phyloP scores from a whole-genome alignment of 163 green algal species.

The Chlorella variabilis region DNA sequence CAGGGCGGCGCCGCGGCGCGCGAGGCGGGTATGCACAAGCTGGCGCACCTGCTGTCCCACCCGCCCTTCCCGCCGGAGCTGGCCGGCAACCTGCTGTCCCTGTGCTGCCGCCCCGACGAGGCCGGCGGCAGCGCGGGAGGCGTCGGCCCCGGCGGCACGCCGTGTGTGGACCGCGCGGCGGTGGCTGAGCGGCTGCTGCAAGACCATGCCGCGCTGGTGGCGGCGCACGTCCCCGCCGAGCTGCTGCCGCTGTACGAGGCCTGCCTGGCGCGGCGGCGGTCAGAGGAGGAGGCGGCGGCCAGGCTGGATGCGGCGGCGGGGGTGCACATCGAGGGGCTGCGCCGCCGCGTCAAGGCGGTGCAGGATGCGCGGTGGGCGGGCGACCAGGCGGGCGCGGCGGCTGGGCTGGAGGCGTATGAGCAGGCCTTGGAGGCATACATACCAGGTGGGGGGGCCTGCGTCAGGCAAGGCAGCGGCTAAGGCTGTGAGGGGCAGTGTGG shows the following conservation, averaged over 20 bases:
- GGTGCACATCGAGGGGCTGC: conserved; percentile 72
- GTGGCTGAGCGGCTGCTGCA: conserved; percentile 84
- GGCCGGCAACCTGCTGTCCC: conserved; percentile 86
- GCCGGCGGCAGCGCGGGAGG: conserved; percentile 25
- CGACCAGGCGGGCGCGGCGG: conserved; percentile 79
- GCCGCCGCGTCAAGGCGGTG: conserved; percentile 80
- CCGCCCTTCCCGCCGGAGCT: conserved; percentile 83
- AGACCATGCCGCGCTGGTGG: conserved; percentile 72
- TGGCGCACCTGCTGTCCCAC: conserved; percentile 85
- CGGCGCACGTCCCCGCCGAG: conserved; percentile 41
- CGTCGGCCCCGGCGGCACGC: neutral
- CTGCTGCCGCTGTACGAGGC: conserved; percentile 58
- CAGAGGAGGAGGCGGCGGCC: conserved; percentile 66
- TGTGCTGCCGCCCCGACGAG: conserved; percentile 84
- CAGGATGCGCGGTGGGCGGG: conserved; percentile 76
- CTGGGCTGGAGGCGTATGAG: conserved; percentile 84
- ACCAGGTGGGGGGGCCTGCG: conserved; percentile 57
- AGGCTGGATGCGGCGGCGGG: conserved; percentile 74
- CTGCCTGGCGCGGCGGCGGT: conserved; percentile 44
- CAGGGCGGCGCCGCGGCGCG: neutral
- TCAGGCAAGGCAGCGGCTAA: no score
- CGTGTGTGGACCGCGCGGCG: conserved; percentile 75
- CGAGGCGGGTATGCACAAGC: conserved; percentile 76
- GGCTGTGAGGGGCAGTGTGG: neutral
- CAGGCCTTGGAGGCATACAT: conserved; percentile 85